These are phyloP conservation scores for Rhynchosporium secalis DNA, from an alignment of 2,329 filamentous ascomycete genomes.

Conservation along the genomic window DNA sequence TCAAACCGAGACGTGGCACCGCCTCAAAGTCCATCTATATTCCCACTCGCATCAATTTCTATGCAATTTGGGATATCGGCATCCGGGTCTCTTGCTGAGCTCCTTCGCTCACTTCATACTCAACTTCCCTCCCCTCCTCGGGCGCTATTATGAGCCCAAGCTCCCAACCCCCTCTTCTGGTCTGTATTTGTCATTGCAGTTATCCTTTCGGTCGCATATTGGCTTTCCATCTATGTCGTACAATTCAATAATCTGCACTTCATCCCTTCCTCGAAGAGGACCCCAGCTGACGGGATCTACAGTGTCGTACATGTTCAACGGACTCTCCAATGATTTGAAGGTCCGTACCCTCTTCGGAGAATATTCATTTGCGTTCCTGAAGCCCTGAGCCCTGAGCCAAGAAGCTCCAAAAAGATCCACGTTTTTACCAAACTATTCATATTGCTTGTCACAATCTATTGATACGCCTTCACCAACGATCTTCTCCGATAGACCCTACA, in stretches of 20 bases:
- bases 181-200: conserved; percentile 8
- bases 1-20: conserved; percentile 5
- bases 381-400: not conserved
- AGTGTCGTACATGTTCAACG: conserved; percentile 7
- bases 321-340: not conserved
- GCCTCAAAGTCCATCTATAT: conserved; percentile 8
- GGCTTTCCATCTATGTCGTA: conserved; percentile 2
- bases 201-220: conserved; percentile 5
- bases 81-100: conserved; percentile 1
- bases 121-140: not conserved
- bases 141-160: not conserved
- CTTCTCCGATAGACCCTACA: not conserved
- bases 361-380: conserved; percentile 2
- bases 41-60: conserved; percentile 6
- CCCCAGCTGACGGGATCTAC: not conserved
- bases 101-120: not conserved
- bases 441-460: conserved; percentile 9
- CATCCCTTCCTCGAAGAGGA: not conserved
- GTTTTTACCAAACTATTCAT: conserved; percentile 5
- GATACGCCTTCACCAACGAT: not conserved
- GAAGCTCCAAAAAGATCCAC: not conserved
- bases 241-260: conserved; percentile 16
- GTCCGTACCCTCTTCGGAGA: conserved; percentile 5
- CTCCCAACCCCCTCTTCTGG: conserved; percentile 1
- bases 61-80: conserved; percentile 9